A percentile compares a stretch with the other conserved stretches of the same genome.
These are phyloP conservation scores for Mariannaea sp. DNA, from an alignment of 2,329 filamentous ascomycete genomes.

Conservation along the genomic window DNA sequence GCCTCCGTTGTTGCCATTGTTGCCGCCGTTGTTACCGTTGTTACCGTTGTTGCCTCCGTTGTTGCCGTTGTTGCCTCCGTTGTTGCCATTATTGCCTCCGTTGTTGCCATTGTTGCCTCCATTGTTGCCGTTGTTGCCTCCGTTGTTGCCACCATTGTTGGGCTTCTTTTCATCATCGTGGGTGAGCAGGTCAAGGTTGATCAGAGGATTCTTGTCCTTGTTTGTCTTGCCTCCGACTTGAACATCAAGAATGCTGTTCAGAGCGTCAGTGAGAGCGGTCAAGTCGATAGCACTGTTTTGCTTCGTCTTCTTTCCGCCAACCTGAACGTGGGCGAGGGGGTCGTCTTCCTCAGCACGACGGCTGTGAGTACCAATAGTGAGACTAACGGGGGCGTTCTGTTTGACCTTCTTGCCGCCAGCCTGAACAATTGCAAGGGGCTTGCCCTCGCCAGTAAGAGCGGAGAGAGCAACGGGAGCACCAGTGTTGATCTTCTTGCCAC, in stretches of 20 bases:
- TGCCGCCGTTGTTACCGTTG: background rate
- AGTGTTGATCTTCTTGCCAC: conserved; percentile 16
- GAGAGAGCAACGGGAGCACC: conserved; percentile 22
- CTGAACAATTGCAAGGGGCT: too few species aligned
- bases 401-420: too few species aligned
- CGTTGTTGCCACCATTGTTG: background rate
- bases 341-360: background rate
- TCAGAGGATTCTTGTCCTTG: conserved; percentile 10
- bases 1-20: background rate
- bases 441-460: conserved; percentile 11
- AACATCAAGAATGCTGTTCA: conserved; percentile 10
- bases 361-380: background rate
- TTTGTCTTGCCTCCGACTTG: conserved; percentile 24
- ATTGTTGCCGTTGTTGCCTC: conserved; percentile 2
- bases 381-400: conserved; percentile 12
- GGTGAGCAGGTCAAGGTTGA: conserved; percentile 20
- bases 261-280: background rate
- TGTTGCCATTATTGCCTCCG: too few species aligned
- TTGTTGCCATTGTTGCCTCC: too few species aligned
- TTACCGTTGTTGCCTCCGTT: conserved; percentile 9
- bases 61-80: too few species aligned
- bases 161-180: background rate
- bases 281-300: conserved; percentile 13
- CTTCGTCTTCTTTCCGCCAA: conserved; percentile 23
- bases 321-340: conserved; percentile 17